These are phyloP conservation scores for Mortierella polycephala DNA, from an alignment of 371 early-diverging fungal genomes.

Conservation along the genomic window DNA sequence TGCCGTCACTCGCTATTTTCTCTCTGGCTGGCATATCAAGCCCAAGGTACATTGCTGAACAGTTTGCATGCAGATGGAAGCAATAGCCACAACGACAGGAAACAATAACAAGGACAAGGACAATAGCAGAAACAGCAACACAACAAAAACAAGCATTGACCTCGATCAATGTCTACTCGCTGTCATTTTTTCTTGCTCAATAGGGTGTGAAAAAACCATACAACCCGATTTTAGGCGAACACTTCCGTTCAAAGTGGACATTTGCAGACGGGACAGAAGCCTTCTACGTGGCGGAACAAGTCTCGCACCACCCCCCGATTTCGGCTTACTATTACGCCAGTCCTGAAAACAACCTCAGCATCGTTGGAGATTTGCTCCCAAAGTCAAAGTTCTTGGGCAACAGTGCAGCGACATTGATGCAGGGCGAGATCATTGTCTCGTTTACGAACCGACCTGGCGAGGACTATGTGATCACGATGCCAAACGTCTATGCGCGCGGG, in stretches of 20 bases:
- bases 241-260: slow-evolving; percentile 84
- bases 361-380: slow-evolving; percentile 88
- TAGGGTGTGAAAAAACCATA: slow-evolving; percentile 98
- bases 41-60: slow-evolving; percentile 73
- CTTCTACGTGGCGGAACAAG: slow-evolving; percentile 93
- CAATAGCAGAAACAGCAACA: background rate
- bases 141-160: no score
- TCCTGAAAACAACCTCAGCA: slow-evolving; percentile 84
- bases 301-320: slow-evolving; percentile 97
- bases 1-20: slow-evolving; percentile 87
- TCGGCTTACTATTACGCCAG: slow-evolving; percentile 88
- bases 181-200: background rate
- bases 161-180: background rate
- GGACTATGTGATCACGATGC: slow-evolving; percentile 82
- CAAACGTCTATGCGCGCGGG: slow-evolving; percentile 95
- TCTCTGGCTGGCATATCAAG: slow-evolving; percentile 97
- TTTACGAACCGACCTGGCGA: slow-evolving; percentile 76
- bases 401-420: slow-evolving; percentile 91
- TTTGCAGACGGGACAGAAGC: slow-evolving; percentile 79
- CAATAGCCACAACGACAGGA: background rate
- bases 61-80: background rate
- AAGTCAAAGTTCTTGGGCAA: slow-evolving; percentile 93
- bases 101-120: slow-evolving; percentile 59
- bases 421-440: slow-evolving; percentile 76
- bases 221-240: slow-evolving; percentile 96